These are phyloP conservation scores for Penicillium crustosum DNA, from an alignment of 2,329 filamentous ascomycete species.

Conservation along the genomic window DNA sequence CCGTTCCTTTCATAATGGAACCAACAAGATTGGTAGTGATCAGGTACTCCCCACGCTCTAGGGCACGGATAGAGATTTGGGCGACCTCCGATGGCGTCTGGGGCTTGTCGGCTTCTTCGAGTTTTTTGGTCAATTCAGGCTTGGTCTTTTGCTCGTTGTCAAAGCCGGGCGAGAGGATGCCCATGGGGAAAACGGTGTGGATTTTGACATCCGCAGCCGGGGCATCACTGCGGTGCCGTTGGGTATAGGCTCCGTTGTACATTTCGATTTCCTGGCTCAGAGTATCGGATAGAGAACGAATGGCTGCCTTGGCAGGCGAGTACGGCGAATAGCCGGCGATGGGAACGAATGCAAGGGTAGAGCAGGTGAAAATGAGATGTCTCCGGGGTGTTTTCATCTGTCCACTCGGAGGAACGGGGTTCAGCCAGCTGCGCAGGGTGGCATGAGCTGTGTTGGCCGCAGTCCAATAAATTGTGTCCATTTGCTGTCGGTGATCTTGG, in stretches of 20 bases:
- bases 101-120: constrained; percentile 80
- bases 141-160: constrained; percentile 76
- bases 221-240: constrained; percentile 37
- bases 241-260: constrained; percentile 67
- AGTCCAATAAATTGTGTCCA: constrained; percentile 92
- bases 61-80: constrained; percentile 62
- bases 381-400: constrained; percentile 46
- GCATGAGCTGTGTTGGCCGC: constrained; percentile 83
- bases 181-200: constrained; percentile 80
- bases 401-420: constrained; percentile 31
- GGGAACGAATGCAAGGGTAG: constrained; percentile 70
- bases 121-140: constrained; percentile 71
- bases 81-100: constrained; percentile 81
- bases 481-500: constrained; percentile 68
- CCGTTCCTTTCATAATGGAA: constrained; percentile 65
- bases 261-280: constrained; percentile 80
- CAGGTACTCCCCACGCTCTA: constrained; percentile 79
- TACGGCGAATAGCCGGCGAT: constrained; percentile 83
- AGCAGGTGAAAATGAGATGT: constrained; percentile 87
- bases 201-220: constrained; percentile 69
- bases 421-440: constrained; percentile 72
- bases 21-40: constrained; percentile 75
- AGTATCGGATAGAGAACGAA: constrained; percentile 79
- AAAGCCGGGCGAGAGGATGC: constrained; percentile 74
- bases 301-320: constrained; percentile 77